Evolutionary conservation across 208 protist species (phyloP), one percentile per base, ranked within the genome.

Genomic region (Tritrichomonas musculus): DNA sequence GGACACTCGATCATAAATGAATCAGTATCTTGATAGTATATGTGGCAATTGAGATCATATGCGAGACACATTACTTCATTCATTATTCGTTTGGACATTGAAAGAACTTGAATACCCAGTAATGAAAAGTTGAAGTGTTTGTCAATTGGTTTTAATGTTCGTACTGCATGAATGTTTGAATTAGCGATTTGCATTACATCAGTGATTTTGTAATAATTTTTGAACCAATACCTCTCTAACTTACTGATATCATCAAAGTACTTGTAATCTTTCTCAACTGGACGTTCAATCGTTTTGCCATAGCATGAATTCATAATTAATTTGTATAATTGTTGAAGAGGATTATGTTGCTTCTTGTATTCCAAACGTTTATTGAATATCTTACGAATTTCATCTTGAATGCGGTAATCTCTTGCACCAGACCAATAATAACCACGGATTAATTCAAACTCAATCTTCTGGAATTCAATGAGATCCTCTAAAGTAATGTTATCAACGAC

Each of bases 1-100:
- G 1, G 73, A 53, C 49, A 53, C 73, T 53, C 53, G 73, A 84
- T 84, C 49, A 84, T 53, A 84, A n/a, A 84, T 84, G 9, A 53
- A 53, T n/a, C n/a, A n/a, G n/a, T n/a, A n/a, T n/a, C n/a, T n/a
- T n/a, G n/a, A n/a, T n/a, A n/a, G n/a, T n/a, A n/a, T n/a, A n/a
- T n/a, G n/a, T n/a, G n/a, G 53, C 4, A 47, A 22, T n/a, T 77
- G 9, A 47, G 39, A 22, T 77, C 73, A 47, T 84, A 3, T 33
- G 33, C 73, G 27, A 84, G 9, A 53, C 41, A 53, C 73, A 84
- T 84, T 9, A 84, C 73, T 53, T 84, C 73, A 30, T 84, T 84
- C 73, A 84, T 84, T 53, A 84, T 84, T 39, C 73, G 36, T 53
- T 84, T 84, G 1, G 73, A 84, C 73, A 84, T 84, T 22, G 41